Evolutionary conservation across 2,329 filamentous ascomycete species (phyloP), one percentile per base, ranked within the genome.

Genomic region (Biscogniauxia marginata): DNA sequence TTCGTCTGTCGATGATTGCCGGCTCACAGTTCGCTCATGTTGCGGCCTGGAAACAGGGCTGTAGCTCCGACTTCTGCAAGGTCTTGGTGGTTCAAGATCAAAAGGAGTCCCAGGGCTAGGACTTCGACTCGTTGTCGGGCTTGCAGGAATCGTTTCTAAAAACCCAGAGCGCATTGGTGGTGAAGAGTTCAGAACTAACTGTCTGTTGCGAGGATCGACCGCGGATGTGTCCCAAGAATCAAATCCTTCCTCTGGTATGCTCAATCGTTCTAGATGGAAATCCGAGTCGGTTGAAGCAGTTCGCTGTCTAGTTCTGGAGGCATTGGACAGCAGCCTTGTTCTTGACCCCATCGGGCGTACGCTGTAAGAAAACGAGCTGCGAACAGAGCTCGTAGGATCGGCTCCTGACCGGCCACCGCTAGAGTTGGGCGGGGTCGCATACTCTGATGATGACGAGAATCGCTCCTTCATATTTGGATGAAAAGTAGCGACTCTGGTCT

Each of bases 221-320:
- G 79, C 77, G 0, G 86, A 89, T 0, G 86, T 90, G 65, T 91
- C 88, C 89, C 89, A 91, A 2, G 82, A 85, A 64, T 91, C 88
- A 65, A 91, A 91, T 1, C 84, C 83, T 58, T 89, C 86, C n/a
- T 83, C 81, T 13, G 69, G 65, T 34, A 73, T 73, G 39, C 71
- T 71, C 16, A 69, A 69, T 4, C 66, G 65, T 5, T 73, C 72
- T 4, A 64, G 69, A 47, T 73, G 70, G 7, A 67, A 58, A 44
- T 65, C 70, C 0, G 80, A 81, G 5, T 83, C 79, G 8, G 81
- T 68, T 1, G 84, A 86, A 6, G 73, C 63, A 2, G 77, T 70
- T 20, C 81, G 75, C 21, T 74, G 73, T 21, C 59, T 56, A n/a
- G 56, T 65, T 53, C 73, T 75, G 52, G 77, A 74, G 55, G 70